Evolutionary conservation across 768 basidiomycete species (phyloP).

Genomic region (Mycena galericulata): DNA sequence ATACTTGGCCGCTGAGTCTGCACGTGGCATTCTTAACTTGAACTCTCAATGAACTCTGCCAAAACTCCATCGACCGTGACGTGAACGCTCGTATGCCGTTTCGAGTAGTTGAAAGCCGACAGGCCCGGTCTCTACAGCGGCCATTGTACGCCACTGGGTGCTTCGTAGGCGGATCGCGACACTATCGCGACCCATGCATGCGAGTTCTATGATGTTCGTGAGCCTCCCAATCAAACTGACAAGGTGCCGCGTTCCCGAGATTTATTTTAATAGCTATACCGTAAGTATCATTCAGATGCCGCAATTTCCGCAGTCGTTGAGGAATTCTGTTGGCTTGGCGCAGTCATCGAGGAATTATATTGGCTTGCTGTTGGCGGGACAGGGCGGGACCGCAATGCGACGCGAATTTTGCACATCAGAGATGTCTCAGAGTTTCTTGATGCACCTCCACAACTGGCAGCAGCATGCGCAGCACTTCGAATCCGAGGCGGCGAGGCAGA

Average conservation of each 20-base stretch:
- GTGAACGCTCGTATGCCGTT: neutral
- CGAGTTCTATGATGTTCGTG: slow-evolving; percentile 16
- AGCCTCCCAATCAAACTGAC: too few species aligned
- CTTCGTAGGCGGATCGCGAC: slow-evolving; percentile 1
- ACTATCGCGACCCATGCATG: slow-evolving; percentile 1
- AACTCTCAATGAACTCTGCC: slow-evolving; percentile 10
- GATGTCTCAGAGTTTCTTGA: slow-evolving; percentile 8
- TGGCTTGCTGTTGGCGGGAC: too few species aligned
- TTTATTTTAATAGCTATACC: too few species aligned
- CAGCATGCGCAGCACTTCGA: slow-evolving; percentile 2
- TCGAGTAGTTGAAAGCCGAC: slow-evolving; percentile 7
- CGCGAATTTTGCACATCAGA: slow-evolving; percentile 8
- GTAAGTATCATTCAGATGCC: too few species aligned
- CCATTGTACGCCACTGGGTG: slow-evolving; percentile 11
- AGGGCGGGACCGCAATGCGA: slow-evolving; percentile 1
- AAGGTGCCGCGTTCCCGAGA: too few species aligned
- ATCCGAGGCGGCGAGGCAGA: slow-evolving; percentile 8
- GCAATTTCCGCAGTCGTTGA: too few species aligned
- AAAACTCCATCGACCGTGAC: slow-evolving; percentile 7
- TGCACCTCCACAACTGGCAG: neutral
- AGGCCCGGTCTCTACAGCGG: slow-evolving; percentile 6
- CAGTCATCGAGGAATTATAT: slow-evolving; percentile 10
- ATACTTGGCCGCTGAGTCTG: slow-evolving; percentile 5
- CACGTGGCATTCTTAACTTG: slow-evolving; percentile 11
- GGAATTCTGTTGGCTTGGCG: too few species aligned